phyloP scores from a whole-genome alignment of 805 yeast species.

The Ogataea zsoltii region DNA sequence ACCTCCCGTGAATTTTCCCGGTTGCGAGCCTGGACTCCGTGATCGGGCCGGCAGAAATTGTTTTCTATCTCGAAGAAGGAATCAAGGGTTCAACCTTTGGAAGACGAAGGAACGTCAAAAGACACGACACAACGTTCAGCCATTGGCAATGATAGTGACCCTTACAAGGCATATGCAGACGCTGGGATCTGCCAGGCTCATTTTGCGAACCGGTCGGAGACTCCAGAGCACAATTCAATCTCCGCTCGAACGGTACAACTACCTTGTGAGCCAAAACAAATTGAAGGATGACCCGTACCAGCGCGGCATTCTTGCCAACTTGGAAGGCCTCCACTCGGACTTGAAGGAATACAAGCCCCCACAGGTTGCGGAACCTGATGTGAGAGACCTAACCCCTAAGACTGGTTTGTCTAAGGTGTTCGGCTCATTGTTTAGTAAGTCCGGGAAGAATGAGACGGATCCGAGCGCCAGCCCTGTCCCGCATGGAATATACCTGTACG shows the following conservation, averaged over 20 bases:
- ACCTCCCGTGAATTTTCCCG: not conserved
- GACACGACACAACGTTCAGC: not conserved
- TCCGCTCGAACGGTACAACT: constrained; percentile 33
- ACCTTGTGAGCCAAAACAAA: constrained; percentile 38
- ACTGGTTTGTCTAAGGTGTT: constrained; percentile 41
- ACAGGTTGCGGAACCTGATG: constrained; percentile 50
- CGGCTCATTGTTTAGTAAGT: constrained; percentile 32
- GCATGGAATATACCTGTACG: constrained; percentile 86
- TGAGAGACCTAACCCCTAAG: constrained; percentile 51
- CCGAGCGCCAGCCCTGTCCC: constrained; percentile 46
- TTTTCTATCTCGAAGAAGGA: not conserved
- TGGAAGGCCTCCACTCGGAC: constrained; percentile 59
- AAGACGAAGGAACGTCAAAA: not conserved
- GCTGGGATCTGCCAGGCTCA: not conserved
- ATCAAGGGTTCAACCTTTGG: too few relatives aligned
- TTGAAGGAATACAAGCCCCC: constrained; percentile 65
- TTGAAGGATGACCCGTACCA: constrained; percentile 79
- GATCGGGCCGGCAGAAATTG: not conserved
- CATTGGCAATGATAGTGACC: not conserved
- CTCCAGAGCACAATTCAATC: constrained; percentile 18
- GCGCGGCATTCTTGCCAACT: constrained; percentile 62
- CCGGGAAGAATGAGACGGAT: constrained; percentile 5
- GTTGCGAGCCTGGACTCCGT: not conserved
- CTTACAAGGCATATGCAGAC: not conserved
- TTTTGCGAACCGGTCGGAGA: constrained; percentile 1